phyloP scores from a whole-genome alignment of 306 rosid species.

The Arachis stenosperma region DNA sequence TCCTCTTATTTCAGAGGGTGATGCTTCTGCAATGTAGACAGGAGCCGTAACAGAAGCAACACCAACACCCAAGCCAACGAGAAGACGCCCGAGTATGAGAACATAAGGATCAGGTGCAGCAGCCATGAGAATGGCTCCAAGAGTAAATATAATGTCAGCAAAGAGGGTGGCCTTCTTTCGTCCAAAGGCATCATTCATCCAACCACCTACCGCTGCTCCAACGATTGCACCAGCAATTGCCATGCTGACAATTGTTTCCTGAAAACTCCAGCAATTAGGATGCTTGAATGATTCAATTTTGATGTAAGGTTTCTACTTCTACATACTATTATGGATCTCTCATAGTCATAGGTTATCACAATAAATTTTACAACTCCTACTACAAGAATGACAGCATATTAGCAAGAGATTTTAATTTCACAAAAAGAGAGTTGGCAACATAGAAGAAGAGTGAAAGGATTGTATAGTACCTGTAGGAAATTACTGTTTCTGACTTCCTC shows the following conservation, averaged over 20 bases:
- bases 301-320: too few species aligned
- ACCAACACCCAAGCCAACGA: conserved; percentile 83
- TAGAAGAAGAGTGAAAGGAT: neutral
- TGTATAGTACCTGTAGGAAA: conserved; percentile 45
- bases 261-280: conserved; percentile 28
- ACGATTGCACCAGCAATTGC: conserved; percentile 86
- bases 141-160: conserved; percentile 73
- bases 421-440: neutral
- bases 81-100: conserved; percentile 78
- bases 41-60: conserved; percentile 90
- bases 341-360: neutral
- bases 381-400: neutral
- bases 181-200: conserved; percentile 84
- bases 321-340: neutral
- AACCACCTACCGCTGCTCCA: conserved; percentile 91
- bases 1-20: conserved; percentile 93
- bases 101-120: conserved; percentile 82
- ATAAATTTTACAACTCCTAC: neutral
- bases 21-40: conserved; percentile 89
- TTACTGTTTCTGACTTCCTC: conserved; percentile 37
- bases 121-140: conserved; percentile 82
- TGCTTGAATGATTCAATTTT: neutral
- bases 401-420: conserved; percentile 10
- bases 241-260: conserved; percentile 97
- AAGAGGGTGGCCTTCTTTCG: conserved; percentile 88